A percentile compares a stretch with the other conserved stretches of the same genome.
Conservation (phyloP, 164 flowering plant genomes). For the Magnolia kwangsiensis region DNA sequence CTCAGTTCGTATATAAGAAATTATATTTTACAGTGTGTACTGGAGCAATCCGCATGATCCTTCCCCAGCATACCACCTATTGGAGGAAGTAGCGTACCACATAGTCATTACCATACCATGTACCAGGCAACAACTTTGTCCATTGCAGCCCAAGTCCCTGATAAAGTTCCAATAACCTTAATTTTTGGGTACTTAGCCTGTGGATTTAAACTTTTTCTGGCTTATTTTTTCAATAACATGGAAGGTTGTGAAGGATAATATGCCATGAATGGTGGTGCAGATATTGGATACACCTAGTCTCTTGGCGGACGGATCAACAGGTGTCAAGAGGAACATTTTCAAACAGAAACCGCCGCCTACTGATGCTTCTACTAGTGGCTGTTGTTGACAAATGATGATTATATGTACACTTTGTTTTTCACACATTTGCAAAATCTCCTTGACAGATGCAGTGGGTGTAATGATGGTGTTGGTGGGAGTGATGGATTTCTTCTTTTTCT, state of each 20-base stretch:
- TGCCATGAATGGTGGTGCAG: conserved; percentile 34
- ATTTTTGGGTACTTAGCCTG: background rate
- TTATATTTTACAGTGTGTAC: background rate
- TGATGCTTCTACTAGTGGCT: conserved; percentile 53
- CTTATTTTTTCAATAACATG: background rate
- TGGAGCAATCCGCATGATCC: background rate
- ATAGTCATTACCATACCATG: background rate
- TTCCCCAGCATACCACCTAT: background rate
- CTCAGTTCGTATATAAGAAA: too few species aligned
- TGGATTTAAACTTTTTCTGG: background rate
- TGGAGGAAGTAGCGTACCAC: background rate
- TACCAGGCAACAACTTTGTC: background rate
- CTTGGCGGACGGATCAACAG: conserved; percentile 63
- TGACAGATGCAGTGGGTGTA: background rate
- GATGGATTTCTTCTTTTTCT: background rate
- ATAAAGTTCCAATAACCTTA: too few species aligned
- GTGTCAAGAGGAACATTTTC: conserved; percentile 72
- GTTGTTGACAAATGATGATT: conserved; percentile 44
- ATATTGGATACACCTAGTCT: conserved; percentile 87
- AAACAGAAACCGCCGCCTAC: conserved; percentile 64
- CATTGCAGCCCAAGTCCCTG: background rate
- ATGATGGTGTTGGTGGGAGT: background rate
- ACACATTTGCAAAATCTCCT: background rate
- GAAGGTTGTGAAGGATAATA: background rate
- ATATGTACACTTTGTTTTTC: background rate